Conservation (phyloP, 148 eudicot species). For the Tetragonia tetragonoides region DNA sequence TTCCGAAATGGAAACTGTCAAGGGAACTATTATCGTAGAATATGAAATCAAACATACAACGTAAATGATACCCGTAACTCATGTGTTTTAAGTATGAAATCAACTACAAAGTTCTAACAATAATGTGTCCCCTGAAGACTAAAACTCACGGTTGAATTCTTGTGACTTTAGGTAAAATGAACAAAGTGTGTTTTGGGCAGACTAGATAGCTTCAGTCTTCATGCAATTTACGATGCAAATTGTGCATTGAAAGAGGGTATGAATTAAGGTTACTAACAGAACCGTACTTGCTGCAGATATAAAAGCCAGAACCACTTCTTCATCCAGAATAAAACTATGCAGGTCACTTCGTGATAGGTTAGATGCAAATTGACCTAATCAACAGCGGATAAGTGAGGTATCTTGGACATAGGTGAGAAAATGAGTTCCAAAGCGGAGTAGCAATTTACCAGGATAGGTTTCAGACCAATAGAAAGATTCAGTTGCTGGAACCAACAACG, state of each 20-base stretch:
- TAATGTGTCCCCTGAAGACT: too few relatives aligned
- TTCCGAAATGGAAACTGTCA: constrained; percentile 16
- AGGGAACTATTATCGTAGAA: not conserved
- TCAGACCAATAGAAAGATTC: constrained; percentile 72
- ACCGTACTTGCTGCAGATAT: constrained; percentile 73
- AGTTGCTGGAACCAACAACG: constrained; percentile 72
- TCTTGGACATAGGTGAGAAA: not conserved
- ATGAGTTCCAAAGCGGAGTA: not conserved
- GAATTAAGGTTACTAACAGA: not conserved
- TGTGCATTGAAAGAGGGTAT: not conserved
- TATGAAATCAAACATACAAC: not conserved
- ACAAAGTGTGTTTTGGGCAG: too few relatives aligned
- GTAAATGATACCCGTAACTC: not conserved
- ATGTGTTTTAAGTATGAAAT: too few relatives aligned
- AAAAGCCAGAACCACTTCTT: constrained; percentile 61
- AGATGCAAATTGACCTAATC: constrained; percentile 32
- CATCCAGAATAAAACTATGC: constrained; percentile 61
- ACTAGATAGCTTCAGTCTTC: not conserved
- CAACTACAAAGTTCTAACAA: too few relatives aligned
- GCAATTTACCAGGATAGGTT: constrained; percentile 55
- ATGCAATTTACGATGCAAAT: not conserved
- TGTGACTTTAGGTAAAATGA: too few relatives aligned
- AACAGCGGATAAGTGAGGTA: constrained; percentile 25
- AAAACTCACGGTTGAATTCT: too few relatives aligned
- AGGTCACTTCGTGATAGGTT: constrained; percentile 59